These are phyloP conservation scores for Corylus avellana DNA, from an alignment of 306 rosid species.

Conservation along the genomic window DNA sequence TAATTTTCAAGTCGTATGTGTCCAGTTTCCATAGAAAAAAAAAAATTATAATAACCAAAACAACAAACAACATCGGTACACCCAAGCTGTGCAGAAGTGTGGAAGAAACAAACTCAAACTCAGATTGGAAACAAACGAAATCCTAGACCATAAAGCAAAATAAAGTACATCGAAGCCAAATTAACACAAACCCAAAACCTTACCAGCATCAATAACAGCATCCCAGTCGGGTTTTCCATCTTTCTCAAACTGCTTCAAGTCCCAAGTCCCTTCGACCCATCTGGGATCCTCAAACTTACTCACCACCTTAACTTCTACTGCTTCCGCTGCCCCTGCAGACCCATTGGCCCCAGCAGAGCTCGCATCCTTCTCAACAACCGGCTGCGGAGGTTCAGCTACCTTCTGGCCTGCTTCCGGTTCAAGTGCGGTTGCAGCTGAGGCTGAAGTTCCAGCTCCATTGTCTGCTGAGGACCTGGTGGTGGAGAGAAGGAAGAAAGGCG, in stretches of 20 bases:
- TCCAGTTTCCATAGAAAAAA: background rate
- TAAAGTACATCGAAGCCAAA: background rate
- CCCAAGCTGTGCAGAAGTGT: background rate
- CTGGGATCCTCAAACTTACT: conserved; percentile 55
- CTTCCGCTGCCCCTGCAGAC: conserved; percentile 32
- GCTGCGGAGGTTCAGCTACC: conserved; percentile 30
- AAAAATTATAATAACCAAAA: background rate
- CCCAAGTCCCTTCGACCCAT: conserved; percentile 96
- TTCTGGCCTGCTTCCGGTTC: conserved; percentile 34
- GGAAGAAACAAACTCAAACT: background rate
- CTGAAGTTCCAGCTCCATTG: conserved; percentile 49
- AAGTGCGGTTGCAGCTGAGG: conserved; percentile 34
- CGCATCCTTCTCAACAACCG: conserved; percentile 25
- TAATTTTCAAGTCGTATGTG: background rate
- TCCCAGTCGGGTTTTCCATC: conserved; percentile 84
- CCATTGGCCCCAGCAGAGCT: conserved; percentile 55
- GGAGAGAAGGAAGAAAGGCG: conserved; percentile 24
- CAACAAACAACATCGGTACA: too few relatives aligned
- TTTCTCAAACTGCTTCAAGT: conserved; percentile 83
- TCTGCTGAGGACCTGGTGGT: conserved; percentile 52
- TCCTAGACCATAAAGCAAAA: background rate
- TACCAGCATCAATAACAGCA: conserved; percentile 96
- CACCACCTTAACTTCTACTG: conserved; percentile 39
- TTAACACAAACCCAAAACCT: conserved; percentile 17
- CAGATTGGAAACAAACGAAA: background rate